Conservation (phyloP, 2,329 filamentous ascomycete species). For the Microdochium paspali region DNA sequence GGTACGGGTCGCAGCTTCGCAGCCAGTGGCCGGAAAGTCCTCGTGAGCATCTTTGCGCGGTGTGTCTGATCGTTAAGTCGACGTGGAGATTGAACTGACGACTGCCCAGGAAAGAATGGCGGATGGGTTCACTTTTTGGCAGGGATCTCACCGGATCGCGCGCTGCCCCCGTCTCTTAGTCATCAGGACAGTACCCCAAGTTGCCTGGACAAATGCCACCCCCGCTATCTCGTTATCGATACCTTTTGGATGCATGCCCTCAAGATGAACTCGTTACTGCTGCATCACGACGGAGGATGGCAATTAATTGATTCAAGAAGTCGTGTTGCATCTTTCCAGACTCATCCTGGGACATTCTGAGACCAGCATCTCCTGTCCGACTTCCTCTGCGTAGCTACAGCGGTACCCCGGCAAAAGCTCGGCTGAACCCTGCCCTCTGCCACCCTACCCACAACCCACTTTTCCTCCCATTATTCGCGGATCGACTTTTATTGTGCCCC, state of each 20-base stretch:
- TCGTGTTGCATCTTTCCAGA: background rate
- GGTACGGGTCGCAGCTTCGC: background rate
- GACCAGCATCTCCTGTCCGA: no score
- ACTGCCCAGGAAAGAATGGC: background rate
- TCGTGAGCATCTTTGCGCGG: background rate
- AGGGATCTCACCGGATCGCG: background rate
- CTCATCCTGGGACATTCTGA: no score
- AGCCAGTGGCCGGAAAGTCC: background rate
- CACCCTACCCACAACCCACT: slow-evolving; percentile 10
- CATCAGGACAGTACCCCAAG: background rate
- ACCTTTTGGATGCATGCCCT: no score
- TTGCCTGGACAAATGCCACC: background rate
- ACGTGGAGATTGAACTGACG: no score
- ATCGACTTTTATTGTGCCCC: slow-evolving; percentile 1
- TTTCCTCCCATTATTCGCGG: slow-evolving; percentile 9
- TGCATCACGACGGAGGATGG: no score
- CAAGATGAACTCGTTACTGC: no score
- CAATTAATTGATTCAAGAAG: background rate
- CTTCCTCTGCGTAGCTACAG: no score
- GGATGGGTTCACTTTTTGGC: background rate
- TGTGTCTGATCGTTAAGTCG: background rate
- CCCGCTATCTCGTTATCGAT: background rate
- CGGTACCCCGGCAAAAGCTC: slow-evolving; percentile 7
- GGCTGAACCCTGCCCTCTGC: slow-evolving; percentile 6
- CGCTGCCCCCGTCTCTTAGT: background rate